These are phyloP conservation scores for Alternaria sp. DNA, from an alignment of 2,329 filamentous ascomycete genomes.

Conservation along the genomic window DNA sequence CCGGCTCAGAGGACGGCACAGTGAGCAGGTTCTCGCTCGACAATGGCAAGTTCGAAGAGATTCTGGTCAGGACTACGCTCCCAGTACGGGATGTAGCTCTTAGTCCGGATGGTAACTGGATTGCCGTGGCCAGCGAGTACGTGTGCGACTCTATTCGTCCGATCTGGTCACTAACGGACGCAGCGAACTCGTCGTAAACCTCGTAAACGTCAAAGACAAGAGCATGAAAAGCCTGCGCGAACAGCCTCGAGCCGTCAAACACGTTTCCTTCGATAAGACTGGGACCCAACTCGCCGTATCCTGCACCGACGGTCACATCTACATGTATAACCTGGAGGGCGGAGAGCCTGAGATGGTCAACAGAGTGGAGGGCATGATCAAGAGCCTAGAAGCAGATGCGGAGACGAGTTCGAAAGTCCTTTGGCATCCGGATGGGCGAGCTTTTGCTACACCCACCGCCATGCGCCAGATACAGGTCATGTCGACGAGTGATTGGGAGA, in stretches of 20 bases:
- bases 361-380: slow-evolving; percentile 86
- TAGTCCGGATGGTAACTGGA: slow-evolving; percentile 82
- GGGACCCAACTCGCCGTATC: slow-evolving; percentile 79
- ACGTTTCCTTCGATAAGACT: slow-evolving; percentile 84
- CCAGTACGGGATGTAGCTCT: slow-evolving; percentile 86
- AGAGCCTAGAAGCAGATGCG: slow-evolving; percentile 75
- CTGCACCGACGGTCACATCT: slow-evolving; percentile 86
- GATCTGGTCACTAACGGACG: slow-evolving; percentile 24
- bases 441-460: slow-evolving; percentile 84
- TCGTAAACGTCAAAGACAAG: slow-evolving; percentile 83
- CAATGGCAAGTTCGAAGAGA: slow-evolving; percentile 75
- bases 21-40: slow-evolving; percentile 90
- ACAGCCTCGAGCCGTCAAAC: slow-evolving; percentile 86
- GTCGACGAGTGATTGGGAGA: slow-evolving; percentile 88
- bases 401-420: slow-evolving; percentile 76
- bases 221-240: slow-evolving; percentile 80
- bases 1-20: slow-evolving; percentile 93
- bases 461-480: slow-evolving; percentile 81
- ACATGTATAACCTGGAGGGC: slow-evolving; percentile 82
- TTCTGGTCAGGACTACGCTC: slow-evolving; percentile 82
- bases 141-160: slow-evolving; percentile 31
- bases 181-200: slow-evolving; percentile 84
- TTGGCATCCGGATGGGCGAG: slow-evolving; percentile 95
- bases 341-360: slow-evolving; percentile 81
- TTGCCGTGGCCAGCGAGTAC: slow-evolving; percentile 91